Base-by-base conservation (phyloP, 768 basidiomycete species). In the Hemileccinum rubropunctum region DNA sequence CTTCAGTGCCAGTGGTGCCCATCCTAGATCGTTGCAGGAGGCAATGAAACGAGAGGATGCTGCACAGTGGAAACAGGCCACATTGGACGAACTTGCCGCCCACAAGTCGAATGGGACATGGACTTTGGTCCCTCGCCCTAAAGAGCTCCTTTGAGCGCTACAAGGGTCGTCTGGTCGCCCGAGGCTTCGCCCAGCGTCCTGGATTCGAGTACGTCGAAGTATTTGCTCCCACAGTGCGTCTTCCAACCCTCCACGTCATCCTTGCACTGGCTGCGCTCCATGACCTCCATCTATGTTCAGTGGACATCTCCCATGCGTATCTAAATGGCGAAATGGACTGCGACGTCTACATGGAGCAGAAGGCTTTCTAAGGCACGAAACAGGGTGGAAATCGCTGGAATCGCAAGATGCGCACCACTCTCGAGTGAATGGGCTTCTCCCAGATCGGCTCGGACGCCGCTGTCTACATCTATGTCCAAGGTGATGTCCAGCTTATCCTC, bases 91-190 rank as follows among this genome's bases (percentile, higher is more conserved):
- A 53, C 21, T 70, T 4, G 42, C 36, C 35, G 46, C 58, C 5
- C 53, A 67, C 18, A 40, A 48, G 20, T 39, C 30, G 23, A 66
- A 59, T 42, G 54, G 54, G 10, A 65, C 57, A 26, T 69, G 62
- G 58, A 39, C 47, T 17, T 47, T 65, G 3, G 58, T 58, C 1
- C 40, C 48, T 10, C 46, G 68, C n/a, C 73, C 74, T 5, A 56
- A 59, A 66, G 52, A 33, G 21, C 11, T 47, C 66, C 18, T 71
- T 75, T 41, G 50, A 53, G 15, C 54, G 66, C 10, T 68, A 71
- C 66, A 74, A 75, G 57, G 71, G 59, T 9, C 52, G 70, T 12
- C 59, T 74, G 15, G 71, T 72, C 20, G 70, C 71, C 1, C 28
- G 9, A 12, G 28, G 28, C 7, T 30, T 30, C 28, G 2, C 7